Base-by-base conservation (phyloP, 768 basidiomycete species). In the Hemileccinum impolitum region DNA sequence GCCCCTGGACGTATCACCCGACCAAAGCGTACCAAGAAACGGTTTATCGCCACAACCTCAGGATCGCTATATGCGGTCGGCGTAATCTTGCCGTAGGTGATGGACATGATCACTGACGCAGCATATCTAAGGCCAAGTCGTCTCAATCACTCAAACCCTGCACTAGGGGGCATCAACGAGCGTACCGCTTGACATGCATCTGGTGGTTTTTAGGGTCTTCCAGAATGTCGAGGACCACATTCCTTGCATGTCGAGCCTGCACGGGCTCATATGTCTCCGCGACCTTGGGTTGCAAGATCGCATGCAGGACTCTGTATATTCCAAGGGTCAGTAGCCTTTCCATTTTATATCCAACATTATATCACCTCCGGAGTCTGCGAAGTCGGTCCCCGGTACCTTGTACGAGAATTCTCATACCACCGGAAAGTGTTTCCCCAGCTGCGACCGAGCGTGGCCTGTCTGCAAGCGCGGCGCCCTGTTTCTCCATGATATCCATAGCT, bases 1-100 rank as follows among this genome's bases (percentile, higher is more conserved):
- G 57, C 47, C 26, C 65, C 65, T 0, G 60, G 54, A 6, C 44
- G 52, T 15, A 71, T 43, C 0, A 53, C 60, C 12, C 43, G 43
- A 18, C 65, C 62, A 4, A 75, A 50, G 11, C 67, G 66, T 3
- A 28, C 25, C 18, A 63, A 25, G 48, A 57, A 60, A 4, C 49
- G 50, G 21, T 64, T 64, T 18, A 74, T 49, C 2, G 64, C 55
- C 7, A 59, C 14, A 7, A 74, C 64, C 14, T 70, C 70, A 0
- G 68, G 67, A 39, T 73, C 71, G 11, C 61, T 61, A 40, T 69
- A 68, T n/a, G 62, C 51, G 4, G 71, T 69, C 9, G 71, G 71
- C 0, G 70, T 68, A 10, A 56, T 64, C 54, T 73, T 74, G 1
- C 73, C 73, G 39, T 73, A 74, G 9, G 70, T 71, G 25, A 74